Evolutionary conservation across 1,284 basidiomycete species (phyloP), one percentile per base, ranked within the genome.

Genomic region (Cutaneotrichosporon arboriforme): DNA sequence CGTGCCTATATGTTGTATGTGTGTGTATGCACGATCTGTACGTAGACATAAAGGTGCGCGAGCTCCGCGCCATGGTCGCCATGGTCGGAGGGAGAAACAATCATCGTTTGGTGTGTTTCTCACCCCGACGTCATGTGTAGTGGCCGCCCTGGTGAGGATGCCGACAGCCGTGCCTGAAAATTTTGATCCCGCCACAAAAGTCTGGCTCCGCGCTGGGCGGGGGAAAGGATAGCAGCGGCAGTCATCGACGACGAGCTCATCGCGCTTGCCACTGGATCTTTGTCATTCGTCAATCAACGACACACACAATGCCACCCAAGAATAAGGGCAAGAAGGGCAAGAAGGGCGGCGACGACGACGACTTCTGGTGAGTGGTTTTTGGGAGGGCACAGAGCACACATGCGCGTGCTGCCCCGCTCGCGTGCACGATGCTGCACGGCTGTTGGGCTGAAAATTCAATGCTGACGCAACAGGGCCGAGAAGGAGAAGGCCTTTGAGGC

Each of bases 301-400:
- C 36, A 45, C 38, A 26, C 50, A 55, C 56, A 52, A 92, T 93
- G 90, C 79, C 89, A 55, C 88, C 89, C 47, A 93, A 92, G 78
- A 87, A 83, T 68, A 88, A 90, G 72, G 86, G 82, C 58, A 91
- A 91, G 79, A 91, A 90, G 73, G 83, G 80, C 20, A 90, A 90
- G 77, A 89, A 85, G 73, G 67, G 80, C 77, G 66, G 78, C 58
- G 62, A 65, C 42, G 81, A 86, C 65, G 87, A 88, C 59, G 88
- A 87, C 52, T 87, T 82, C 77, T 92, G 89, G 89, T 90, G 62
- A 53, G 83, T 66, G 10, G n/a, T n/a, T 34, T 26, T 22, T 23
- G 55, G 51, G n/a, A n/a, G n/a, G 56, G n/a, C n/a, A 3, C 38
- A 37, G n/a, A 17, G 9, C 49, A 14, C 7, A 8, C 40, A 18